Conservation (phyloP, 2,329 filamentous ascomycete genomes). For the Cadophora sp. region DNA sequence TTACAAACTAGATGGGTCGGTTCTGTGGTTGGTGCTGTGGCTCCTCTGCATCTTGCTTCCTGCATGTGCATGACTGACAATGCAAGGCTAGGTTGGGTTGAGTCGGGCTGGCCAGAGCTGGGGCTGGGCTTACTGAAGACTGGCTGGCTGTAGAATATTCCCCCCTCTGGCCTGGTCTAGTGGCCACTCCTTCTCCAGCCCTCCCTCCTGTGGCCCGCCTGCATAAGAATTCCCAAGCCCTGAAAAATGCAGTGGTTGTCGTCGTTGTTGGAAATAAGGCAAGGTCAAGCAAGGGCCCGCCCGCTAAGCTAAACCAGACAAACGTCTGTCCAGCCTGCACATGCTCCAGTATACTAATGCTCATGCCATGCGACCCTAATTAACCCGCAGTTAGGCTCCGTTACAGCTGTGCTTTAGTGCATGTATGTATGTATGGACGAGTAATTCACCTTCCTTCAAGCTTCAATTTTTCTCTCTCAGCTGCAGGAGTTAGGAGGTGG, state of each 20-base stretch:
- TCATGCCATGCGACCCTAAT: conserved; percentile 21
- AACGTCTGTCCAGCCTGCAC: conserved; percentile 3
- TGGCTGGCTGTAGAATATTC: conserved; percentile 15
- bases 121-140: background rate
- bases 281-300: background rate
- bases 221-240: conserved; percentile 20
- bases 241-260: conserved; percentile 21
- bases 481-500: conserved; percentile 21
- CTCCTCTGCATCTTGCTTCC: background rate
- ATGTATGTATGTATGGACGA: background rate
- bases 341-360: background rate
- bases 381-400: conserved; percentile 17
- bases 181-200: conserved; percentile 13
- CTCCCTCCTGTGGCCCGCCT: background rate
- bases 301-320: background rate
- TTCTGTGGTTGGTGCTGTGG: too few species aligned
- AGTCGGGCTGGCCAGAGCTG: background rate
- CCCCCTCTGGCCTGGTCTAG: conserved; percentile 5
- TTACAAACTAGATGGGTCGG: background rate
- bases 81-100: conserved; percentile 13
- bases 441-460: background rate
- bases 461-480: background rate
- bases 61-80: conserved; percentile 11
- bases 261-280: background rate
- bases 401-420: conserved; percentile 13